Conservation (phyloP, 2,329 filamentous ascomycete species). For the Helotiales sp. region DNA sequence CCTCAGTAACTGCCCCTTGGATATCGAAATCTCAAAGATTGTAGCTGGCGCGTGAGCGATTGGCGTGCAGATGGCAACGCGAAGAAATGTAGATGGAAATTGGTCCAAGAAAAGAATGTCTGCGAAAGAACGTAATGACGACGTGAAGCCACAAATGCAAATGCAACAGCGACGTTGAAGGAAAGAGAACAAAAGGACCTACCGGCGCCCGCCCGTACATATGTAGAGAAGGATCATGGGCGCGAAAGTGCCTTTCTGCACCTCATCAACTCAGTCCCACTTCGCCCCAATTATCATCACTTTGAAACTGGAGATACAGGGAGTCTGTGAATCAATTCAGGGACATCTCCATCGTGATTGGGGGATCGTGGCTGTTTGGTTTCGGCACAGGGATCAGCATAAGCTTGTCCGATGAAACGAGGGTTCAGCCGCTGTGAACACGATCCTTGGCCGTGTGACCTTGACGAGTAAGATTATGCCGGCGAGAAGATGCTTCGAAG, state of each 20-base stretch:
- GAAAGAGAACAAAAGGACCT: neutral
- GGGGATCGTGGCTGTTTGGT: neutral
- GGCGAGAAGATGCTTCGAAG: neutral
- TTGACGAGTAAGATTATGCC: neutral
- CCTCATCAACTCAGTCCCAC: neutral
- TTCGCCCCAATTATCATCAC: neutral
- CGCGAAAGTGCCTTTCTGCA: slow-evolving; percentile 1
- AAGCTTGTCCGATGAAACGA: neutral
- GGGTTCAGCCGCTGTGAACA: neutral
- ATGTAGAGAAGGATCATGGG: neutral
- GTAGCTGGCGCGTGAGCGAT: neutral
- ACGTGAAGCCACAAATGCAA: neutral
- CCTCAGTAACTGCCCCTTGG: neutral
- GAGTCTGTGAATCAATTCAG: neutral
- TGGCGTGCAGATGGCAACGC: neutral
- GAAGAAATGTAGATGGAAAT: slow-evolving; percentile 17
- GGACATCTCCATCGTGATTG: neutral
- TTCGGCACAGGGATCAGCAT: neutral
- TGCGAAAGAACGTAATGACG: slow-evolving; percentile 2
- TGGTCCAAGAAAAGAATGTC: slow-evolving; percentile 10
- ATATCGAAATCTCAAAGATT: neutral
- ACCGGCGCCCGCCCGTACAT: slow-evolving; percentile 1
- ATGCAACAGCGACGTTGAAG: neutral
- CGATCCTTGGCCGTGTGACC: too few relatives aligned
- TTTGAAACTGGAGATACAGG: neutral